Base-by-base conservation (phyloP, 495 filamentous ascomycete genomes). In the Penicillium coprophilum region DNA sequence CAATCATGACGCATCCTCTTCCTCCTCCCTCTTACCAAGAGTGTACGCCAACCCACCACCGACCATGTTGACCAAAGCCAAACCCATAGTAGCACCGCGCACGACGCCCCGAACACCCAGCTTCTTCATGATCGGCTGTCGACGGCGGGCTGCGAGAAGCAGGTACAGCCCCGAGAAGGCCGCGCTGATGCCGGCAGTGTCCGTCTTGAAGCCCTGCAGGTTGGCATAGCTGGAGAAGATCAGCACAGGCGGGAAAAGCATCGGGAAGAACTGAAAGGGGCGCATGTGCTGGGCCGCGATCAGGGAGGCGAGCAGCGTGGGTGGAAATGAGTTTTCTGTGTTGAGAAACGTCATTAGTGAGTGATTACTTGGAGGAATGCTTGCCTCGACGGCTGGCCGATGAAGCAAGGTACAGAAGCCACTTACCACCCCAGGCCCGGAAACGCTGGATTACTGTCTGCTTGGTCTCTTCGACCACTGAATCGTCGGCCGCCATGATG, bases 101-200 rank as follows among this genome's bases (percentile, higher is more conserved):
- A 92, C 81, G 36, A 86, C 70, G 2, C 92, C 91, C 46, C 89
- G 80, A 24, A 81, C 71, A 17, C 83, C 81, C 69, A 88, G 87
- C 67, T 83, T 87, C 56, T 78, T 81, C 61, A 85, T 74, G 36
- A 80, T 64, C 44, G 71, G 77, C 53, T 82, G 83, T 53, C 79
- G 81, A 56, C 87, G 80, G 53, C 90, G 81, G 56, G 81, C 71
- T 21, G 90, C 92, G 41, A 92, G 77, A 10, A 97, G 71, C 15
- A 92, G 75, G 69, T 97, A 98, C 20, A 96, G 73, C 4, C 86
- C 90, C 38, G 87, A 91, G 85, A 90, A 96, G 4, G 93, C 91
- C 17, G 89, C 91, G 12, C 85, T 89, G 49, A 92, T 79, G 28
- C 92, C 94, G 0, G 91, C 93, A 47, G 82, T 84, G 61, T 97